phyloP scores from a whole-genome alignment of 2,329 filamentous ascomycete genomes.

The Tolypocladium capitatum region DNA sequence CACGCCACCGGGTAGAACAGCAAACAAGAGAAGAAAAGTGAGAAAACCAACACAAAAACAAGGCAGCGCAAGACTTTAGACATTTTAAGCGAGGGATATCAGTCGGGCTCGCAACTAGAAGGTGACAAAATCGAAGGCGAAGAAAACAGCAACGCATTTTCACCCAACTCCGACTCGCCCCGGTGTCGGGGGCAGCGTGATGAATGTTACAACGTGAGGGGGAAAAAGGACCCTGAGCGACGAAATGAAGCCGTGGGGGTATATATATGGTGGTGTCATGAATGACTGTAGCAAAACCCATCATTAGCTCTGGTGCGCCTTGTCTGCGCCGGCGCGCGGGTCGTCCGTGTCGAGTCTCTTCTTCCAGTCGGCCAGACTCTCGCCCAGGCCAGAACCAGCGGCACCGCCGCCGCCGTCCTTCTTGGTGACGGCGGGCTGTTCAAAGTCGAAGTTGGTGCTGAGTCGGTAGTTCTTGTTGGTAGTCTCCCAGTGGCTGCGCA shows the following conservation, averaged over 20 bases:
- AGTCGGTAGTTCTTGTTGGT: conserved; percentile 91
- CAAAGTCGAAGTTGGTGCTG: conserved; percentile 82
- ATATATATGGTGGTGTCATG: conserved; percentile 19
- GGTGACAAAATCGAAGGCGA: conserved; percentile 1
- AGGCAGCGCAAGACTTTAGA: background rate
- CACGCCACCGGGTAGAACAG: no score
- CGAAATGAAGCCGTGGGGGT: conserved; percentile 13
- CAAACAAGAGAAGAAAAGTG: conserved; percentile 1
- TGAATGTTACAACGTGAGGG: conserved; percentile 1
- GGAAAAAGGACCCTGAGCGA: conserved; percentile 7
- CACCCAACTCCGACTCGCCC: conserved; percentile 1
- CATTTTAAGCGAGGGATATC: background rate
- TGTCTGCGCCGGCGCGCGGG: conserved; percentile 16
- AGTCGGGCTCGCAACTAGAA: background rate
- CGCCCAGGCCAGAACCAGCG: conserved; percentile 40
- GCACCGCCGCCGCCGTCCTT: conserved; percentile 32
- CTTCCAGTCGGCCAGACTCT: conserved; percentile 67
- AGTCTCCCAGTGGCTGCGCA: conserved; percentile 87
- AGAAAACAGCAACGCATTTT: background rate
- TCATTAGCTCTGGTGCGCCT: conserved; percentile 12
- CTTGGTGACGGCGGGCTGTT: conserved; percentile 28
- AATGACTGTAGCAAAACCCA: conserved; percentile 14
- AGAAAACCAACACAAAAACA: background rate
- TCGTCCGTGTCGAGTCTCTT: conserved; percentile 54
- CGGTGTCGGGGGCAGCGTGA: background rate